Percentiles rank a stretch among this genome's conserved stretches.
Conservation (phyloP, 1,284 basidiomycete species). For the Sporisorium iseilematis-ciliati region DNA sequence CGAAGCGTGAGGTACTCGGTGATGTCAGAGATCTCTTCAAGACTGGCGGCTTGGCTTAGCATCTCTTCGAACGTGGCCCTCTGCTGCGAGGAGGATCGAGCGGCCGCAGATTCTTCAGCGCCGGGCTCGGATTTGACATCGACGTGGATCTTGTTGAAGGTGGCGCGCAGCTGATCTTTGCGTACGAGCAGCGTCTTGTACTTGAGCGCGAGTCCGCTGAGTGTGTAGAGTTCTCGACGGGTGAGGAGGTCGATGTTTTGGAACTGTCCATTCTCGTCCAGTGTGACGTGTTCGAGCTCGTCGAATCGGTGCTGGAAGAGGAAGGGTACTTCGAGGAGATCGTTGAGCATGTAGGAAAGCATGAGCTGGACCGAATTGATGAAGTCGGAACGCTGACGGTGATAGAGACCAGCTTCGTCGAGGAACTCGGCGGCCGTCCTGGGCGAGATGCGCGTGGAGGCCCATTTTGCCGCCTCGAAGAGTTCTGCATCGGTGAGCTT, state of each 20-base stretch:
- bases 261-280: constrained; percentile 38
- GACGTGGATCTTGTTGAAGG: constrained; percentile 65
- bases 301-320: constrained; percentile 94
- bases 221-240: constrained; percentile 70
- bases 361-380: constrained; percentile 84
- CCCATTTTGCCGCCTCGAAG: constrained; percentile 87
- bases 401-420: constrained; percentile 74
- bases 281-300: constrained; percentile 80
- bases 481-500: constrained; percentile 78
- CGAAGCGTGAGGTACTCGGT: constrained; percentile 91
- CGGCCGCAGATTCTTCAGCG: constrained; percentile 53
- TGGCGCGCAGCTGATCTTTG: constrained; percentile 61
- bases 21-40: constrained; percentile 91
- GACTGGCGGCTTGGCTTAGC: constrained; percentile 71
- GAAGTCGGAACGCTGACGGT: constrained; percentile 78
- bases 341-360: constrained; percentile 85
- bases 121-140: constrained; percentile 76
- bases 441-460: constrained; percentile 84
- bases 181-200: constrained; percentile 64
- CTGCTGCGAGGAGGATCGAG: constrained; percentile 22
- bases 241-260: constrained; percentile 60
- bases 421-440: constrained; percentile 75
- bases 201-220: constrained; percentile 77
- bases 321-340: constrained; percentile 91
- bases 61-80: constrained; percentile 53